phyloP scores from a whole-genome alignment of 2,329 filamentous ascomycete genomes.

The Cladosporium sp. region DNA sequence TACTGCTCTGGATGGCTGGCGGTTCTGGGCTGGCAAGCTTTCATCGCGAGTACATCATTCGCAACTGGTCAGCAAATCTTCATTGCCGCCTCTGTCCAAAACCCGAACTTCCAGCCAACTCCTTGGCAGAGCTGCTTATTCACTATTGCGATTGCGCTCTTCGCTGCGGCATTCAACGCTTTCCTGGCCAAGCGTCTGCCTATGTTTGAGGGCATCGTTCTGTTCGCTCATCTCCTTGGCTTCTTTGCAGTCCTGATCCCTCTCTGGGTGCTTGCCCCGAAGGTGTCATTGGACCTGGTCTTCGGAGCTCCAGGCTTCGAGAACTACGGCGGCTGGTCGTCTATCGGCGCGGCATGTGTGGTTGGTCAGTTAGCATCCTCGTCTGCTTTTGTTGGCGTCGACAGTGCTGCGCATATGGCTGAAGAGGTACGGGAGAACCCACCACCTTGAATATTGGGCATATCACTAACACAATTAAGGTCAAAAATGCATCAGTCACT shows the following conservation, averaged over 20 bases:
- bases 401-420: constrained; percentile 14
- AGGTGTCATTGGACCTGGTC: constrained; percentile 45
- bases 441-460: no score
- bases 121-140: constrained; percentile 18
- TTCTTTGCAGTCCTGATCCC: constrained; percentile 49
- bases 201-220: constrained; percentile 41
- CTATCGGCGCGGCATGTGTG: constrained; percentile 35
- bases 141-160: constrained; percentile 30
- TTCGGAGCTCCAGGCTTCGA: constrained; percentile 26
- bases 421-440: constrained; percentile 17
- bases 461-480: background rate
- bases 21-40: constrained; percentile 13
- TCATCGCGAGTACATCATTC: constrained; percentile 3
- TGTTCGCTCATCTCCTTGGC: constrained; percentile 46
- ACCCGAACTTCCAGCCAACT: background rate
- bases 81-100: background rate
- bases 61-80: constrained; percentile 1
- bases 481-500: constrained; percentile 27
- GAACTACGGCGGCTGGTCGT: constrained; percentile 40
- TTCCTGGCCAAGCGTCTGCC: constrained; percentile 35
- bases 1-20: constrained; percentile 16
- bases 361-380: constrained; percentile 31
- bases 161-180: constrained; percentile 39
- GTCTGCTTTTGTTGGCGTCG: constrained; percentile 9
- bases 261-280: constrained; percentile 41